Evolutionary conservation across 2,329 filamentous ascomycete species (phyloP).

Genomic region (Nemania sp.): DNA sequence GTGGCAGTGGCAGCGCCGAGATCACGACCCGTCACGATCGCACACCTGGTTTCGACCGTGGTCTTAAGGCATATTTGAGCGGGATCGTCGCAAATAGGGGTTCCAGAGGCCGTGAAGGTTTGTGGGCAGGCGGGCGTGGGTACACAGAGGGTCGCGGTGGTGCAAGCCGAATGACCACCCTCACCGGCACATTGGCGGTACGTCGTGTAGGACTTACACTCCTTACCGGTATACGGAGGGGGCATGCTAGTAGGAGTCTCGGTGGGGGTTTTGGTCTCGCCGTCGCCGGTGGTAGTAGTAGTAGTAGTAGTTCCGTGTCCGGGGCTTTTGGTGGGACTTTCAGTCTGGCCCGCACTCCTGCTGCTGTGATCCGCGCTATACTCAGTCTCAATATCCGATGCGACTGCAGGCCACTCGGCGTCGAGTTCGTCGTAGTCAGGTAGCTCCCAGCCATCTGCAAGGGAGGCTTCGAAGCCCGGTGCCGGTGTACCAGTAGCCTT

Average conservation of each 20-base stretch:
- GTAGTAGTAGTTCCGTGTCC: neutral
- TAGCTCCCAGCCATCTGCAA: conserved; percentile 1
- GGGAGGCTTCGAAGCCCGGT: neutral
- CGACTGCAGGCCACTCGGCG: neutral
- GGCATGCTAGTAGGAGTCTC: neutral
- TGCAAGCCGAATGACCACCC: neutral
- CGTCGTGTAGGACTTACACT: conserved; percentile 4
- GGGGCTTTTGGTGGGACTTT: neutral
- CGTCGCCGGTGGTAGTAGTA: neutral
- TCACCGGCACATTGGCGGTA: neutral
- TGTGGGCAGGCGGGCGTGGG: neutral
- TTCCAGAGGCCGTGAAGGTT: conserved; percentile 5
- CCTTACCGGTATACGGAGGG: conserved; percentile 2
- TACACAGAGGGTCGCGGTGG: neutral
- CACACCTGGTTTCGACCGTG: conserved; percentile 4
- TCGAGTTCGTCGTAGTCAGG: neutral
- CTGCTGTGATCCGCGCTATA: neutral
- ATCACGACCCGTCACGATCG: neutral
- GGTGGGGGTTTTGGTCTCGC: neutral
- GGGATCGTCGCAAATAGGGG: neutral
- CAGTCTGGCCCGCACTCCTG: neutral
- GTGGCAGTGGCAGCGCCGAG: neutral
- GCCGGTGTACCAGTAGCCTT: neutral
- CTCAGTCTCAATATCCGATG: neutral
- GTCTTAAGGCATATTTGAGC: neutral